These are phyloP conservation scores for Aspergillus japonicus DNA, from an alignment of 2,329 filamentous ascomycete genomes.

Conservation along the genomic window DNA sequence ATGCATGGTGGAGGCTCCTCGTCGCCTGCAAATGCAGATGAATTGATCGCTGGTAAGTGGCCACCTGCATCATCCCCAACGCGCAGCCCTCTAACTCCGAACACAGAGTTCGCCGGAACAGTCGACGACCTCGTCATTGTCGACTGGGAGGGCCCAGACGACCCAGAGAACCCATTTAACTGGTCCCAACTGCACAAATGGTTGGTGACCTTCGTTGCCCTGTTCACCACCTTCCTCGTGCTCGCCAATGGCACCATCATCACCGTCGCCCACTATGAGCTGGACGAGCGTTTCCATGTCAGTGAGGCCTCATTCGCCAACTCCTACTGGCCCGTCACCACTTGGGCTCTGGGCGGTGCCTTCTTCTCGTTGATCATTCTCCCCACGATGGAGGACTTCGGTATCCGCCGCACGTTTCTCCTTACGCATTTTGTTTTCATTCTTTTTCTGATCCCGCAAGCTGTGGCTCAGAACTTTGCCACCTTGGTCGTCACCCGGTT, in stretches of 20 bases:
- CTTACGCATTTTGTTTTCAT: slow-evolving; percentile 39
- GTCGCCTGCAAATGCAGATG: not conserved
- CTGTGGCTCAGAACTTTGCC: slow-evolving; percentile 46
- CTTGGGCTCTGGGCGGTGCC: slow-evolving; percentile 21
- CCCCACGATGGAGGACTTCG: slow-evolving; percentile 23
- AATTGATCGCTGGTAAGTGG: not conserved
- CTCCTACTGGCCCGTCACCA: slow-evolving; percentile 22
- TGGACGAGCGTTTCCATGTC: slow-evolving; percentile 17
- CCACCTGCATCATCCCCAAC: not conserved
- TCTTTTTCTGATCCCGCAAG: slow-evolving; percentile 46
- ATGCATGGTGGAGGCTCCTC: not conserved
- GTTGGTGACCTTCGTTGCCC: slow-evolving; percentile 18
- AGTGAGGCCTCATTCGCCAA: slow-evolving; percentile 18
- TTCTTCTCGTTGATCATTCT: slow-evolving; percentile 20
- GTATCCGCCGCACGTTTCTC: slow-evolving; percentile 40
- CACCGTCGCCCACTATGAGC: slow-evolving; percentile 18
- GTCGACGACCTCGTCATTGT: slow-evolving; percentile 24
- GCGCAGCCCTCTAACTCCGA: not conserved
- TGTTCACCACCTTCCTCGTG: slow-evolving; percentile 19
- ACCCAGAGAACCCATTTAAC: slow-evolving; percentile 22
- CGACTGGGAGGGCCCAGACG: slow-evolving; percentile 11
- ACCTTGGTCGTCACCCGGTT: slow-evolving; percentile 46
- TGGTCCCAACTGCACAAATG: slow-evolving; percentile 20
- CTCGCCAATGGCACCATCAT: slow-evolving; percentile 23
- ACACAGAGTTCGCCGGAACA: not conserved